These are phyloP conservation scores for Entamoeba invadens DNA, from an alignment of 208 protist genomes.

Conservation along the genomic window DNA sequence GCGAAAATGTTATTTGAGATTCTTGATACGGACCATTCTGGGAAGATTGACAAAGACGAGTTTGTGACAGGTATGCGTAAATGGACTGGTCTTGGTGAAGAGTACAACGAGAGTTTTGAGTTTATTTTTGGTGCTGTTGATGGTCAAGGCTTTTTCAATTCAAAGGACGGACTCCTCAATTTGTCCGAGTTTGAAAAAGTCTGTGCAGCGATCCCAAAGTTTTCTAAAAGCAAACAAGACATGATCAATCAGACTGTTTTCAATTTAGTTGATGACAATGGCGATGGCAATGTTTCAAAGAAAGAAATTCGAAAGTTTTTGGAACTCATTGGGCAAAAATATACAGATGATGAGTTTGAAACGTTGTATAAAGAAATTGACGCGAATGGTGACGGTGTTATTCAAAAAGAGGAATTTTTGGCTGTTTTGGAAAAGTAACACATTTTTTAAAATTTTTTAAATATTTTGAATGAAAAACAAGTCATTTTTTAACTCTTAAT, in stretches of 20 bases:
- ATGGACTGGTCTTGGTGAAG: not conserved
- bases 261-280: not conserved
- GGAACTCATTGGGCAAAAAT: not conserved
- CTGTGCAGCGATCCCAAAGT: not conserved
- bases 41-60: not conserved
- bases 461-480: too few relatives aligned
- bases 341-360: not conserved
- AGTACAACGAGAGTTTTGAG: not conserved
- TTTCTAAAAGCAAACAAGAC: not conserved
- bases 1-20: not conserved
- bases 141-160: not conserved
- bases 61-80: not conserved
- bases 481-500: too few relatives aligned
- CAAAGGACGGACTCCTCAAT: not conserved
- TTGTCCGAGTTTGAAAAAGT: not conserved
- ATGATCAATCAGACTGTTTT: not conserved
- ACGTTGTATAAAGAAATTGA: not conserved
- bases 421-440: not conserved
- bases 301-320: not conserved
- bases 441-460: too few relatives aligned
- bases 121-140: not conserved
- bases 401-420: not conserved
- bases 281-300: not conserved
- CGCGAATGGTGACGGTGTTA: not conserved
- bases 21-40: not conserved